Conservation (phyloP, 2,329 filamentous ascomycete species). For the Neofusicoccum cordaticola region DNA sequence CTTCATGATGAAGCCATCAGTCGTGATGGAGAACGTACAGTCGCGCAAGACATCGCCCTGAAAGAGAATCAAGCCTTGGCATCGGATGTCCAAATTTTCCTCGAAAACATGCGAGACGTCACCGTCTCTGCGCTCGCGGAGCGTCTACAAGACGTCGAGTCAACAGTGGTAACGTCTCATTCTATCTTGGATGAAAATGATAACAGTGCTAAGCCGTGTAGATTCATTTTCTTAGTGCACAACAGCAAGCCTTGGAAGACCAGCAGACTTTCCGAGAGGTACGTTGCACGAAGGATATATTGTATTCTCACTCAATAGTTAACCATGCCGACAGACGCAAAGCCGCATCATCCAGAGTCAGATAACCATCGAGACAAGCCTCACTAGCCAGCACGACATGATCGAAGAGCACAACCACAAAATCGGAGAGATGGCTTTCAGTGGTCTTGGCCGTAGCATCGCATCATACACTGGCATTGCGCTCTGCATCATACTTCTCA, state of each 20-base stretch:
- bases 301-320: background rate
- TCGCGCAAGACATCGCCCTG: background rate
- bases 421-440: background rate
- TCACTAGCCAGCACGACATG: background rate
- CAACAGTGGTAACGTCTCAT: background rate
- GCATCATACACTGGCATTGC: background rate
- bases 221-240: background rate
- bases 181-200: background rate
- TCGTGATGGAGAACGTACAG: background rate
- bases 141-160: background rate
- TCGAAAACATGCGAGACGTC: background rate
- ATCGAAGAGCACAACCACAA: slow-evolving; percentile 12
- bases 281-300: background rate
- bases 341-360: background rate
- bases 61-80: background rate
- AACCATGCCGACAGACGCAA: background rate
- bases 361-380: background rate
- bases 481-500: background rate
- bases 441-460: background rate
- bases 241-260: slow-evolving; percentile 2
- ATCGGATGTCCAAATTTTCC: background rate
- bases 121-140: background rate
- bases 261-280: slow-evolving; percentile 5
- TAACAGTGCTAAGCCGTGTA: background rate
- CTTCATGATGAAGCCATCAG: slow-evolving; percentile 3